These are phyloP conservation scores for Didymellaceae sp. DNA, from an alignment of 2,329 filamentous ascomycete species.

Conservation along the genomic window DNA sequence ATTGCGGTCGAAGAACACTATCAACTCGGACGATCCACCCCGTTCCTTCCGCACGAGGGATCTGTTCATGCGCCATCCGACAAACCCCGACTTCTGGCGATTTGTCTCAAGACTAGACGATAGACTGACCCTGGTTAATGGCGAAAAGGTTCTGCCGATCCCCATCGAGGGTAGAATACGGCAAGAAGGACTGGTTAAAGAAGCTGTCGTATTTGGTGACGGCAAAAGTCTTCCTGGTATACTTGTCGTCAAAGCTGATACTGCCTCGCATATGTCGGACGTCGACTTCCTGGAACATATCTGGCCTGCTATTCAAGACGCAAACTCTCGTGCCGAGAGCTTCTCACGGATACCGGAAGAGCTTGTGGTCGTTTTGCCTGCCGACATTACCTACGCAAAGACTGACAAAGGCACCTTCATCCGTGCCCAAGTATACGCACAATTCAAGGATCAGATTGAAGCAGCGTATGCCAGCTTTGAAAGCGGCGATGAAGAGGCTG, in stretches of 20 bases:
- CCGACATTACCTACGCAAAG: conserved; percentile 55
- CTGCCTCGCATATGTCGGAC: conserved; percentile 50
- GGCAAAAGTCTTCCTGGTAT: conserved; percentile 61
- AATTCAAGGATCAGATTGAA: conserved; percentile 59
- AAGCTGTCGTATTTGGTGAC: conserved; percentile 65
- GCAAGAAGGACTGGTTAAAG: conserved; percentile 60
- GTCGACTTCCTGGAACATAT: conserved; percentile 57
- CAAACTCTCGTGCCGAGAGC: conserved; percentile 58
- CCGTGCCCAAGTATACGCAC: conserved; percentile 57
- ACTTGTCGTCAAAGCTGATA: conserved; percentile 60
- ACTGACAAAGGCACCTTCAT: conserved; percentile 67
- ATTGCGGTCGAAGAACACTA: conserved; percentile 47
- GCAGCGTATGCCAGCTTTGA: conserved; percentile 48
- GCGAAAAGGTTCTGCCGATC: conserved; percentile 58
- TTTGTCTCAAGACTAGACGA: conserved; percentile 57
- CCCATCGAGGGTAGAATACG: conserved; percentile 62
- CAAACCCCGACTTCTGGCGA: conserved; percentile 54
- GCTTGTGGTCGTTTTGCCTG: conserved; percentile 58
- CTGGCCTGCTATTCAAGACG: conserved; percentile 58
- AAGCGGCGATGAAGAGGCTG: conserved; percentile 26
- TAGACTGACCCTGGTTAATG: conserved; percentile 56
- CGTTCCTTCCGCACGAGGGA: conserved; percentile 58
- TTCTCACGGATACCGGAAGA: conserved; percentile 62
- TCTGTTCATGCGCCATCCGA: conserved; percentile 55
- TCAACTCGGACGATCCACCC: conserved; percentile 54